Percentiles rank a stretch among this genome's conserved stretches.
Evolutionary conservation across 768 basidiomycete genomes (phyloP).

Genomic region (Amanita subjunquillea): DNA sequence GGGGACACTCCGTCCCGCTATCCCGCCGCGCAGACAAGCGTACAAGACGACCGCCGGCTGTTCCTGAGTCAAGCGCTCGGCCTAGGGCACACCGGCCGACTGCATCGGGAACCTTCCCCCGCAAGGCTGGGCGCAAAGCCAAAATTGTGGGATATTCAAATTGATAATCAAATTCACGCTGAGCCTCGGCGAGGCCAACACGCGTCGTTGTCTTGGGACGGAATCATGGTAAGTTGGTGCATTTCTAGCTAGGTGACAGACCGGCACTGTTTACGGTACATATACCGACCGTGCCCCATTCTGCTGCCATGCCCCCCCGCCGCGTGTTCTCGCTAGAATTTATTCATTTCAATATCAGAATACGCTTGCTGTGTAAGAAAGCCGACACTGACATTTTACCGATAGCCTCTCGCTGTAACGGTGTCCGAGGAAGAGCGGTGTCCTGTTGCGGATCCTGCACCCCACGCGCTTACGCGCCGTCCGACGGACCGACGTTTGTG

Average conservation of each 20-base stretch:
- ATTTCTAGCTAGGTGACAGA: neutral
- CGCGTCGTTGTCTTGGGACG: conserved; percentile 23
- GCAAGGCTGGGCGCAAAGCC: conserved; percentile 20
- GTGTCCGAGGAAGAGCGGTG: neutral
- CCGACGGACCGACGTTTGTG: neutral
- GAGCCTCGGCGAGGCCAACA: neutral
- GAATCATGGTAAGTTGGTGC: conserved; percentile 26
- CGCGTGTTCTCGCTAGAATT: neutral
- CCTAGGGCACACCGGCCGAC: too few relatives aligned
- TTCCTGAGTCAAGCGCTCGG: neutral
- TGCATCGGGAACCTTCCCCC: neutral
- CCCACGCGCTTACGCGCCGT: neutral
- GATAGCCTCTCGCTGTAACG: conserved; percentile 11
- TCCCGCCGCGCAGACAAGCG: too few relatives aligned
- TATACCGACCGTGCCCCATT: neutral
- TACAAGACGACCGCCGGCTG: neutral
- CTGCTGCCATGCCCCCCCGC: neutral
- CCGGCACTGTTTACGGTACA: neutral
- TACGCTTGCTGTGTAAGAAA: too few relatives aligned
- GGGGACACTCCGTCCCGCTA: too few relatives aligned
- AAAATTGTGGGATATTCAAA: conserved; percentile 35
- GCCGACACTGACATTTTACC: neutral
- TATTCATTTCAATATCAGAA: too few relatives aligned
- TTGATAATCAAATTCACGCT: conserved; percentile 8
- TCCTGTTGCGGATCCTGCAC: neutral